phyloP scores from a whole-genome alignment of 1,139 yeast species.

The Lodderomyces pseudojiufengensis region DNA sequence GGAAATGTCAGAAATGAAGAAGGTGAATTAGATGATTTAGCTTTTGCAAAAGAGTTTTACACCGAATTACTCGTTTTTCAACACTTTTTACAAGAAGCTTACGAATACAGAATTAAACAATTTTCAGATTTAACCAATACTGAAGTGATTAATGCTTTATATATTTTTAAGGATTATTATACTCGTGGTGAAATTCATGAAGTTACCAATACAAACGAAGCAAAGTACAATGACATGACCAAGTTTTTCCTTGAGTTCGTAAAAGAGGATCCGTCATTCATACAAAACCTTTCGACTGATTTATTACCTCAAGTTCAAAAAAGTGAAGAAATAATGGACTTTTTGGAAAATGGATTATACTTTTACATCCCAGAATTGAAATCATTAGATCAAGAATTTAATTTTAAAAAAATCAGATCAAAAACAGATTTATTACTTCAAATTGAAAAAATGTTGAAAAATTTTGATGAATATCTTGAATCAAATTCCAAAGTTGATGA shows the following conservation, averaged over 20 bases:
- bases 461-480: slow-evolving; percentile 19
- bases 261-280: slow-evolving; percentile 8
- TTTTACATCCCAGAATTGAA: slow-evolving; percentile 25
- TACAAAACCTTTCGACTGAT: slow-evolving; percentile 13
- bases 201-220: slow-evolving; percentile 17
- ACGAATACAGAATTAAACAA: slow-evolving; percentile 19
- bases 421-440: slow-evolving; percentile 16
- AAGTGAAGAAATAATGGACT: neutral
- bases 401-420: slow-evolving; percentile 16
- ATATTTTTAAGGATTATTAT: slow-evolving; percentile 27
- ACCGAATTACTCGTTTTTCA: slow-evolving; percentile 22
- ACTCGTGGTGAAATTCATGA: slow-evolving; percentile 19
- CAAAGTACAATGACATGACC: slow-evolving; percentile 24
- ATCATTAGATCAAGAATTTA: slow-evolving; percentile 22
- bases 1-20: slow-evolving; percentile 4
- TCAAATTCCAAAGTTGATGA: slow-evolving; percentile 3
- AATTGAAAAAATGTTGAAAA: slow-evolving; percentile 20
- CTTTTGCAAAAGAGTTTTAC: slow-evolving; percentile 20
- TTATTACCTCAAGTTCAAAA: slow-evolving; percentile 14
- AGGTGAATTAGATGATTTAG: slow-evolving; percentile 1
- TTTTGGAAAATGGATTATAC: slow-evolving; percentile 18
- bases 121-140: slow-evolving; percentile 26
- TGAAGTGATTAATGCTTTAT: slow-evolving; percentile 27
- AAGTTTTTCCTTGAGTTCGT: slow-evolving; percentile 5
- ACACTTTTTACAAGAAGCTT: slow-evolving; percentile 22